Base-by-base conservation (phyloP, 83 land plant genomes). In the Diphasiastrum complanatum region DNA sequence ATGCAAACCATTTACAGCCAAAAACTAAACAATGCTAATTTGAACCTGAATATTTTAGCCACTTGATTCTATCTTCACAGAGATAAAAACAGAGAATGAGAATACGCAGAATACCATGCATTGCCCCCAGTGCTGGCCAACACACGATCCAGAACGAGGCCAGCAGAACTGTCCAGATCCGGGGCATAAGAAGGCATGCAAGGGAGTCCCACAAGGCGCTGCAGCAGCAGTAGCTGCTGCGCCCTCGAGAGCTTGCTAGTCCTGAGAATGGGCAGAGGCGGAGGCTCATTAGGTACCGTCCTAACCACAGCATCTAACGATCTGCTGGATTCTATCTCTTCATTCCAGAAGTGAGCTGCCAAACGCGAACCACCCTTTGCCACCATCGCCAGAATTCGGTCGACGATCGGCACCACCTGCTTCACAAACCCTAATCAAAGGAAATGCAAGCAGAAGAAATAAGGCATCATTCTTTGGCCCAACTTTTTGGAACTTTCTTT, bases 281-380 rank as follows among this genome's bases (percentile, higher is more conserved):
- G 77, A 32, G 77, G 73, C 73, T 74, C 77, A 14, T 12, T 25
- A 10, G 73, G 77, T 24, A 74, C 55, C 6, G 73, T 19, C 14
- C 60, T 61, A 0, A 69, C 67, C 24, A 55, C 65, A 3, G 65
- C 74, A 22, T 74, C 73, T 1, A 74, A 48, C 3, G 77, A 61
- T 23, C 73, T 29, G 3, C 73, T 16, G 23, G 77, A 68, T 27
- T 69, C 64, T 45, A 66, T 61, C 45, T 74, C 77, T 67, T 74
- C 67, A 24, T 74, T 74, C 77, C 77, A 74, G 26, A 74, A 74
- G 45, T 68, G 72, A 25, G 77, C 38, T 8, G 75, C 61, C 43
- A 74, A n/a, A n/a, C n/a, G n/a, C n/a, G n/a, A n/a, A n/a, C n/a
- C n/a, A n/a, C n/a, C n/a, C n/a, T n/a, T n/a, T n/a, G n/a, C n/a